These are phyloP conservation scores for Limnomonas spitsbergensis DNA, from an alignment of 139 green algal species.

Conservation along the genomic window DNA sequence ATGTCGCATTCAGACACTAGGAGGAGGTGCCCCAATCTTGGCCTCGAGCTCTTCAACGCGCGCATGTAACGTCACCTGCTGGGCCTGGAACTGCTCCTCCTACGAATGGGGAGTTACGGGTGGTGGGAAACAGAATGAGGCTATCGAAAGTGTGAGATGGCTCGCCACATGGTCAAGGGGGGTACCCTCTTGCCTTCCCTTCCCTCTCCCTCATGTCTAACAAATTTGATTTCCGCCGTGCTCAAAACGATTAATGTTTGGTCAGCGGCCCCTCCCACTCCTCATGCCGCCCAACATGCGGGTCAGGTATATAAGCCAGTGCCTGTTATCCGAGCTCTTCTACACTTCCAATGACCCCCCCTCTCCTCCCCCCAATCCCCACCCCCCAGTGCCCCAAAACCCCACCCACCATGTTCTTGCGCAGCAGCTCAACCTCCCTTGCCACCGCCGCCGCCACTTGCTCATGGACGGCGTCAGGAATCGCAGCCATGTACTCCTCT, in stretches of 20 bases:
- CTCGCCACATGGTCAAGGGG: not conserved
- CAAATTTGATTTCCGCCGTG: not conserved
- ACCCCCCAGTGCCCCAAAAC: not conserved
- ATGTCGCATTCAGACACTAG: no score
- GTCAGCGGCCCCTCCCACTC: not conserved
- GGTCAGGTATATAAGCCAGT: not conserved
- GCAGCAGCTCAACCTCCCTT: constrained; percentile 38
- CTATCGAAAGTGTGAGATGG: not conserved
- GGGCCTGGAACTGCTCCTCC: constrained; percentile 7
- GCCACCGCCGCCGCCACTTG: constrained; percentile 43
- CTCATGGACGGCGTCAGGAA: constrained; percentile 58
- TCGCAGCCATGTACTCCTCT: constrained; percentile 46
- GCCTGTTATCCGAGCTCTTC: not conserved
- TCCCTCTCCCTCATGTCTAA: no score
- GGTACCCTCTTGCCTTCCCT: no score
- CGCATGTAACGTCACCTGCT: not conserved
- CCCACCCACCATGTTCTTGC: constrained; percentile 7
- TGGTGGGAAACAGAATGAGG: not conserved
- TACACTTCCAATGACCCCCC: not conserved
- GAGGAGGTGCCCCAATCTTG: not conserved
- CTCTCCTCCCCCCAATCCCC: not conserved
- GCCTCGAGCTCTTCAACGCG: constrained; percentile 10
- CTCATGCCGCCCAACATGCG: not conserved
- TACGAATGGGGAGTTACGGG: not conserved
- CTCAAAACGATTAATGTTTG: not conserved